Evolutionary conservation across 805 yeast genomes (phyloP).

Genomic region (Lachancea dasiensis): DNA sequence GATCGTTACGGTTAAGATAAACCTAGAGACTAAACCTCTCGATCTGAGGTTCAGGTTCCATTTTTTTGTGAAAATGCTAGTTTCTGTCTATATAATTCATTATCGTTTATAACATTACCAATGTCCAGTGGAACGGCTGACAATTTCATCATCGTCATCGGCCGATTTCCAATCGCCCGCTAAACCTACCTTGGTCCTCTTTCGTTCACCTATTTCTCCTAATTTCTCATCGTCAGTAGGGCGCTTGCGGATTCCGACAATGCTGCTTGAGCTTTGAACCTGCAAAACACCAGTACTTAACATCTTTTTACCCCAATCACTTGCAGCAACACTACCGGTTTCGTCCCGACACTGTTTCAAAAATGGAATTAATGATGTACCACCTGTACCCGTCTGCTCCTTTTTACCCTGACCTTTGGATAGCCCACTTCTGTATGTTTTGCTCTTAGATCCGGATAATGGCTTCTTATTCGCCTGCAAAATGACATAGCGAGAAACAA

Average conservation of each 20-base stretch:
- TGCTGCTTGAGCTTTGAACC: constrained; percentile 19
- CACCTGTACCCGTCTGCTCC: constrained; percentile 84
- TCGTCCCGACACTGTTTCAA: constrained; percentile 94
- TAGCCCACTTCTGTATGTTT: constrained; percentile 60
- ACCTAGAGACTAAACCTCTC: too few relatives aligned
- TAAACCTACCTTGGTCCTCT: constrained; percentile 29
- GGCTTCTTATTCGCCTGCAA: constrained; percentile 62
- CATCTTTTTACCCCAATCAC: constrained; percentile 80
- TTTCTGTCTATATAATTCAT: background rate
- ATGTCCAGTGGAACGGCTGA: constrained; percentile 26
- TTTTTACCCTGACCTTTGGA: constrained; percentile 43
- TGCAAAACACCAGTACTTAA: constrained; percentile 46
- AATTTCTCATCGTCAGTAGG: background rate
- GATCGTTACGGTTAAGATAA: too few relatives aligned
- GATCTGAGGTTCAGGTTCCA: too few relatives aligned
- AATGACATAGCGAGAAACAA: constrained; percentile 81
- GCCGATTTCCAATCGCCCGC: constrained; percentile 29
- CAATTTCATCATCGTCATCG: constrained; percentile 22
- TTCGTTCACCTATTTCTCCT: constrained; percentile 7
- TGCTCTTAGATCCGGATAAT: constrained; percentile 44
- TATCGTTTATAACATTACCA: constrained; percentile 20
- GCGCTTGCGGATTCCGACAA: constrained; percentile 15
- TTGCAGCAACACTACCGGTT: constrained; percentile 90
- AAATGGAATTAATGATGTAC: constrained; percentile 86
- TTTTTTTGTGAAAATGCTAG: background rate